A percentile compares a stretch with the other conserved stretches of the same genome.
phyloP scores from a whole-genome alignment of 139 green algal species.

The Diplosphaera chodatii region DNA sequence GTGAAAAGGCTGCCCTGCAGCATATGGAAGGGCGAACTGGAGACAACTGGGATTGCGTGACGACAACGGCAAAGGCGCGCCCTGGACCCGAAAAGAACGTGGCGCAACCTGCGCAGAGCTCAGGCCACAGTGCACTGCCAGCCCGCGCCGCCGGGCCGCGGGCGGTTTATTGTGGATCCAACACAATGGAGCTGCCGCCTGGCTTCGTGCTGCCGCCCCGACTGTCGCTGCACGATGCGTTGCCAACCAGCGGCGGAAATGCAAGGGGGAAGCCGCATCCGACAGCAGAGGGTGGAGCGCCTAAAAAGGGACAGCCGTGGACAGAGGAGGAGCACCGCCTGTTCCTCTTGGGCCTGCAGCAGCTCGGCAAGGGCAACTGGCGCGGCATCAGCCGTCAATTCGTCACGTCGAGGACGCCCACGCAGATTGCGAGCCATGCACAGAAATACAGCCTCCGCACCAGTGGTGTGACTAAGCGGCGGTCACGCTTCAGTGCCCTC shows the following conservation, averaged over 20 bases:
- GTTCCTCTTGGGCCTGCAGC: constrained; percentile 70
- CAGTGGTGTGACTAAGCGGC: constrained; percentile 67
- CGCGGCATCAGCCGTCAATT: constrained; percentile 65
- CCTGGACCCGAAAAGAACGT: too few relatives aligned
- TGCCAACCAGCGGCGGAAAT: too few relatives aligned
- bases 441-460: constrained; percentile 89
- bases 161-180: too few relatives aligned
- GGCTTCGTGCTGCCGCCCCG: background rate
- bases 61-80: too few relatives aligned
- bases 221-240: background rate
- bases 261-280: background rate
- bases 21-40: too few relatives aligned
- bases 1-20: too few relatives aligned
- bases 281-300: too few relatives aligned
- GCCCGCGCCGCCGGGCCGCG: too few relatives aligned
- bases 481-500: constrained; percentile 41
- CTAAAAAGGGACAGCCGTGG: constrained; percentile 54
- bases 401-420: constrained; percentile 69
- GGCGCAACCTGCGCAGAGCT: too few relatives aligned
- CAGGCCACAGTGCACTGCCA: too few relatives aligned
- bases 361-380: constrained; percentile 83
- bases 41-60: too few relatives aligned
- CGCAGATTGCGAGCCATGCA: constrained; percentile 73
- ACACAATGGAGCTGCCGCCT: too few relatives aligned
- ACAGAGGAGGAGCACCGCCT: constrained; percentile 72